Percentiles rank a stretch among this genome's conserved stretches.
phyloP scores from a whole-genome alignment of 2,329 filamentous ascomycete species.

The Nannizzia gypsea region DNA sequence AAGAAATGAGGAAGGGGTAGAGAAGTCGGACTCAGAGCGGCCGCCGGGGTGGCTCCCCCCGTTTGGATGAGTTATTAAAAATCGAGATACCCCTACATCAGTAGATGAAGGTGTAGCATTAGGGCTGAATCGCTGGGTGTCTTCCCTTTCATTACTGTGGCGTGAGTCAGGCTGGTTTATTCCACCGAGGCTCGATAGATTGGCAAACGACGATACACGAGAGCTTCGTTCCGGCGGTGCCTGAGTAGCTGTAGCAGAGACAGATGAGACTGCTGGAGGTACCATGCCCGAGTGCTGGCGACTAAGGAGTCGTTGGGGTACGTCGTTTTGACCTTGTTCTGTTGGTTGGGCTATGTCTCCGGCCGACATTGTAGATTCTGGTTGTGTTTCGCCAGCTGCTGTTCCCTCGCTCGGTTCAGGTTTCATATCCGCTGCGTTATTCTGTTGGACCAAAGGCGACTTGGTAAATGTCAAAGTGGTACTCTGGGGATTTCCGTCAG shows the following conservation, averaged over 20 bases:
- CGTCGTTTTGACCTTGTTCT: conserved; percentile 25
- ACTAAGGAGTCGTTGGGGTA: conserved; percentile 27
- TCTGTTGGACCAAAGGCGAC: conserved; percentile 14
- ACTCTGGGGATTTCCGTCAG: conserved; percentile 7
- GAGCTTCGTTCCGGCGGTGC: conserved; percentile 24
- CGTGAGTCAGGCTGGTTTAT: conserved; percentile 20
- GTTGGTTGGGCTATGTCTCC: conserved; percentile 4
- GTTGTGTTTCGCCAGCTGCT: not conserved
- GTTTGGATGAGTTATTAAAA: conserved; percentile 28
- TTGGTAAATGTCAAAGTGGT: conserved; percentile 7
- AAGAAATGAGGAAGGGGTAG: conserved; percentile 37
- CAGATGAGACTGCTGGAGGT: conserved; percentile 38
- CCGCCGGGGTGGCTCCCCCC: conserved; percentile 22
- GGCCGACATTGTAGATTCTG: not conserved
- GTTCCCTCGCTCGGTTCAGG: not conserved
- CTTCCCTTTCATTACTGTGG: conserved; percentile 17
- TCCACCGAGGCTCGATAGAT: conserved; percentile 24
- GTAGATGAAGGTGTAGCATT: conserved; percentile 37
- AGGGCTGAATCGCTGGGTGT: conserved; percentile 14
- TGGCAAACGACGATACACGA: conserved; percentile 28
- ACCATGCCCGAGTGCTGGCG: conserved; percentile 33
- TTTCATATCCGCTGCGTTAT: conserved; percentile 7
- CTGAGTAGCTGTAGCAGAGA: conserved; percentile 35
- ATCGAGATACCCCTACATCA: conserved; percentile 37
- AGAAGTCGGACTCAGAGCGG: conserved; percentile 33